Evolutionary conservation across 495 filamentous ascomycete species (phyloP), one percentile per base, ranked within the genome.

Genomic region (Geopyxis carbonaria): DNA sequence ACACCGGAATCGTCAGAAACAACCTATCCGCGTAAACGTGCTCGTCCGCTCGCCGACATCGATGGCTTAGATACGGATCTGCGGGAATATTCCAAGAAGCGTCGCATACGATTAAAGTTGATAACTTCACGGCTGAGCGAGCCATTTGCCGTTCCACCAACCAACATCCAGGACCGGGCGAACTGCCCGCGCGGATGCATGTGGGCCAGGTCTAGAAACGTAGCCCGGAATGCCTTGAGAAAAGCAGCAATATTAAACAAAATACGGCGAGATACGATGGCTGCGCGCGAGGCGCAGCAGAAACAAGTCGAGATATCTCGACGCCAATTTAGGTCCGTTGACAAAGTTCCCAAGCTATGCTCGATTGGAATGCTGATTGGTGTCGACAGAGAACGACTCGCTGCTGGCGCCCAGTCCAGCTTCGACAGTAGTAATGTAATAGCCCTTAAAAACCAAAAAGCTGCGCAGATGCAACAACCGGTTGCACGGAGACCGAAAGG

Each of bases 101-200:
- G 78, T 19, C 66, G 77, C 6, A 50, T 82, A 11, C 66, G 72
- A 4, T 57, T 72, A 14, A 58, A 69, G 16, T 59, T 80, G 15
- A 67, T 80, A 45, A 83, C 78, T 3, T 80, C 75, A 3, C 64
- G 74, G 13, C 68, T 82, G 1, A 78, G 73, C 20, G 63, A 61
- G 31, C 78, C 76, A 1, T 83, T 72, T 51, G 77, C 76, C 1
- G 59, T 65, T 8, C 78, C 78, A 0, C 67, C 78, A 4, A 73
- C 75, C 15, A 72, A 80, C 53, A 74, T 80, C 38, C 61, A 75
- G 38, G 69, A 74, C 54, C 64, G 75, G 23, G 67, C 69, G 18
- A 64, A 66, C 37, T 51, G 48, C 22, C 63, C 62, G 38, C 75
- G 67, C 55, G 63, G 73, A 13, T 67, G 76, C 13, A 50, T 72